Percentiles rank a stretch among this genome's conserved stretches.
Evolutionary conservation across 1,284 basidiomycete genomes (phyloP).

Genomic region (Vanrija sp.): DNA sequence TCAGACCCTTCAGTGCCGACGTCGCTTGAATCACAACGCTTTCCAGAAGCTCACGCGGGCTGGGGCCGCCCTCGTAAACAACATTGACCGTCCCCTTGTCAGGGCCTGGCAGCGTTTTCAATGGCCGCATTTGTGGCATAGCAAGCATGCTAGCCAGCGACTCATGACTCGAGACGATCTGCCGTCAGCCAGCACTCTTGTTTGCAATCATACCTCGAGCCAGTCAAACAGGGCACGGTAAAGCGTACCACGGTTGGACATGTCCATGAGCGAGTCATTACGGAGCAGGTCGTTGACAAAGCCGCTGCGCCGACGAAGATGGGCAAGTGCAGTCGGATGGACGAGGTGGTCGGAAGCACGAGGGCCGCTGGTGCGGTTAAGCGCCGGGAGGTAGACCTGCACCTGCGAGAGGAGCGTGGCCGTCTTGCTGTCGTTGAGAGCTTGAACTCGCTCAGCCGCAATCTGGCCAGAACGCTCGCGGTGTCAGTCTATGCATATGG

Average conservation of each 20-base stretch:
- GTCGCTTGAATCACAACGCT: conserved; percentile 82
- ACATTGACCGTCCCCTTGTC: conserved; percentile 46
- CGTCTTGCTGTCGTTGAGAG: conserved; percentile 65
- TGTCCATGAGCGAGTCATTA: conserved; percentile 86
- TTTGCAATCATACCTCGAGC: conserved; percentile 64
- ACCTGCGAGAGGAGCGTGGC: conserved; percentile 64
- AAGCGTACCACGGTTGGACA: conserved; percentile 79
- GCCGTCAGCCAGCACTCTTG: not conserved
- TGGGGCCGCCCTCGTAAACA: conserved; percentile 79
- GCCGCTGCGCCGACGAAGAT: conserved; percentile 81
- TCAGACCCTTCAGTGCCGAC: conserved; percentile 77
- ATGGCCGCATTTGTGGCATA: conserved; percentile 81
- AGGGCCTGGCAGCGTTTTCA: conserved; percentile 8
- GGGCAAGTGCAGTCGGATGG: conserved; percentile 81
- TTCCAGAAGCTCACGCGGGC: conserved; percentile 83
- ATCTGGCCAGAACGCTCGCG: conserved; percentile 68
- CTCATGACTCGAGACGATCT: conserved; percentile 87
- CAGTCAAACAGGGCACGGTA: conserved; percentile 85
- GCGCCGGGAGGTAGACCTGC: conserved; percentile 70
- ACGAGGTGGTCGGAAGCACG: conserved; percentile 79
- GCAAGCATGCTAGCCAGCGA: conserved; percentile 88
- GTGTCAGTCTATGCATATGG: not conserved
- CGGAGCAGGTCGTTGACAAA: conserved; percentile 75
- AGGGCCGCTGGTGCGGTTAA: conserved; percentile 66
- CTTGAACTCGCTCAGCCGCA: conserved; percentile 68